A percentile compares a stretch with the other conserved stretches of the same genome.
These are phyloP conservation scores for Termitomyces bulborhizus DNA, from an alignment of 768 basidiomycete species.

Conservation along the genomic window DNA sequence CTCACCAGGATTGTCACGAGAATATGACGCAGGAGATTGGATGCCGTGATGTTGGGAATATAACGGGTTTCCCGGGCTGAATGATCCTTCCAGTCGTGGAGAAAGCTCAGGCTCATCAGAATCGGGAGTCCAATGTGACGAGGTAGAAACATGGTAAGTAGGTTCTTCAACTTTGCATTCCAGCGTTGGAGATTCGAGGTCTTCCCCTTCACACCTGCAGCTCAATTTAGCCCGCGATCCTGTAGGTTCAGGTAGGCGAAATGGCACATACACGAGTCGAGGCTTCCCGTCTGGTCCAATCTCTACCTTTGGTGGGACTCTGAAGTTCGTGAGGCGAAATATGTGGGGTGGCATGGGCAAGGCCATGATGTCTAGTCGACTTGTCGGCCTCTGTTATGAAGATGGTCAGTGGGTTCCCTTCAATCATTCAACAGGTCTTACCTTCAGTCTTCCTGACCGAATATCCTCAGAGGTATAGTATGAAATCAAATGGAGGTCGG, in stretches of 20 bases:
- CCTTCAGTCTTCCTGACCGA: constrained; percentile 57
- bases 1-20: constrained; percentile 18
- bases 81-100: constrained; percentile 27
- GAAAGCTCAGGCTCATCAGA: constrained; percentile 23
- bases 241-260: neutral
- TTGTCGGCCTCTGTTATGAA: constrained; percentile 51
- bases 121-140: constrained; percentile 31
- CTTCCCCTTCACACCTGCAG: constrained; percentile 24
- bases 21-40: constrained; percentile 20
- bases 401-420: neutral
- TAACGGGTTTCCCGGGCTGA: constrained; percentile 23
- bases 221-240: neutral
- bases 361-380: constrained; percentile 63
- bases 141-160: constrained; percentile 33
- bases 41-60: constrained; percentile 23
- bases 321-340: constrained; percentile 75
- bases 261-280: constrained; percentile 51
- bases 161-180: constrained; percentile 47
- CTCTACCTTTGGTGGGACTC: constrained; percentile 78
- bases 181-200: constrained; percentile 27
- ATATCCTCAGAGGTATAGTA: constrained; percentile 83
- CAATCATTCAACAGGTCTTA: constrained; percentile 12
- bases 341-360: constrained; percentile 72
- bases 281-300: constrained; percentile 63
- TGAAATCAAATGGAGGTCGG: constrained; percentile 76